Percentiles rank a stretch among this genome's conserved stretches.
phyloP scores from a whole-genome alignment of 345 rosid genomes.

The Rhizophora apiculata region DNA sequence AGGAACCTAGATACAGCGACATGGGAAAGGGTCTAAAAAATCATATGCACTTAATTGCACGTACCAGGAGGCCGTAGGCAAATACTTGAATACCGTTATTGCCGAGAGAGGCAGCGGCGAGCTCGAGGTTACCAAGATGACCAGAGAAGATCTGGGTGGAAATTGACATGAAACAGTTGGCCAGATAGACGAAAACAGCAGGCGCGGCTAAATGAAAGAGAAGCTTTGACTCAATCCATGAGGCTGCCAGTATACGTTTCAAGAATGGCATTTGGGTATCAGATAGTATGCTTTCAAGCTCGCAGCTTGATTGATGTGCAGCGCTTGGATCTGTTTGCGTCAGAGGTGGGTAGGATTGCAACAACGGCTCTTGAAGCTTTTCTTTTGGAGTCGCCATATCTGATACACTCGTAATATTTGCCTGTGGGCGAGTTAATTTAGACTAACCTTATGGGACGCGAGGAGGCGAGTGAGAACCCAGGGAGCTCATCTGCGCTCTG shows the following conservation, averaged over 20 bases:
- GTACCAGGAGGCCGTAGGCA: background rate
- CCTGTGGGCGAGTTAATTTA: too few species aligned
- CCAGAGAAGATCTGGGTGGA: slow-evolving; percentile 19
- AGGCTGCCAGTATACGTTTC: slow-evolving; percentile 37
- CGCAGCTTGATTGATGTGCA: background rate
- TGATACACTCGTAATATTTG: too few species aligned
- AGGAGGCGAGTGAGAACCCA: too few species aligned
- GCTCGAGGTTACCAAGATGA: slow-evolving; percentile 9
- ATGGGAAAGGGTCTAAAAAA: too few species aligned
- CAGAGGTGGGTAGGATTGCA: too few species aligned
- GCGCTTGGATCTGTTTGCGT: too few species aligned
- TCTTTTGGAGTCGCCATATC: too few species aligned
- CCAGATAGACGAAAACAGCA: slow-evolving; percentile 12
- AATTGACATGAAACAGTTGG: slow-evolving; percentile 8
- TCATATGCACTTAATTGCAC: background rate
- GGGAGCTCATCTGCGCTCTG: too few species aligned
- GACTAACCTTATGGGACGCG: too few species aligned
- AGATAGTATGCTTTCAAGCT: slow-evolving; percentile 46
- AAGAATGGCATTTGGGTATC: slow-evolving; percentile 29
- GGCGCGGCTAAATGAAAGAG: slow-evolving; percentile 16
- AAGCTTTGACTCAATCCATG: slow-evolving; percentile 45
- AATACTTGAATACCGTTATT: background rate
- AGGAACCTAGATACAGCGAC: too few species aligned
- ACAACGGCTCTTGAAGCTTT: too few species aligned
- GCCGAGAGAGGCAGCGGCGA: background rate